Evolutionary conservation across 2,329 filamentous ascomycete species (phyloP), one percentile per base, ranked within the genome.

Genomic region (Fusarium hainanense): DNA sequence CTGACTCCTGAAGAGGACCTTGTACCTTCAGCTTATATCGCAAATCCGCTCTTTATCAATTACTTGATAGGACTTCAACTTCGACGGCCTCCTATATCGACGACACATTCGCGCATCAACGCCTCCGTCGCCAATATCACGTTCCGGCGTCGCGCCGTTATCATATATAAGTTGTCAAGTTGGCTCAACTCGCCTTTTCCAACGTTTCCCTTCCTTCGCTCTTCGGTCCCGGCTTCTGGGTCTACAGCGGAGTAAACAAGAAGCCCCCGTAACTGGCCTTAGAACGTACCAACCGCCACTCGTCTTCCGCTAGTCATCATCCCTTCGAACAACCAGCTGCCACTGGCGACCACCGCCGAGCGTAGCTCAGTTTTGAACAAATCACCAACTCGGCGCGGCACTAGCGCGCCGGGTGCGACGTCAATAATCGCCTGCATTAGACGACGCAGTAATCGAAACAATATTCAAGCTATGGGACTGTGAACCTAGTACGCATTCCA

Each of bases 171-270:
- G 89, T 88, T 89, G 92, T 89, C 93, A 97, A 97, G 89, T 97
- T 97, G 93, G 93, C 93, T 93, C 92, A 92, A 87, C 85, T 90
- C 89, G 88, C 87, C 85, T 87, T 83, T 82, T 87, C 82, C 84
- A 88, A 65, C 84, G 88, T 92, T 82, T 91, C 90, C 82, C 91
- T 91, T 84, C 86, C 91, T 78, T 94, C 93, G 89, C 93, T 97
- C 85, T 91, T 95, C 82, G 93, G 93, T 87, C 95, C 94, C 83
- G 90, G 90, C 81, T 90, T 90, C 87, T 93, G 94, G 94, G 94
- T 97, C 90, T 95, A 95, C 83, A 90, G 90, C 87, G 94, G 95
- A 92, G 93, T 94, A 86, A 93, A 96, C 87, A 96, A 94, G 87
- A 95, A 97, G 85, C 95, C 96, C 81, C 95, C 95, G 87, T 98